These are phyloP conservation scores for Diutina sp. DNA, from an alignment of 1,139 yeast genomes.

Conservation along the genomic window DNA sequence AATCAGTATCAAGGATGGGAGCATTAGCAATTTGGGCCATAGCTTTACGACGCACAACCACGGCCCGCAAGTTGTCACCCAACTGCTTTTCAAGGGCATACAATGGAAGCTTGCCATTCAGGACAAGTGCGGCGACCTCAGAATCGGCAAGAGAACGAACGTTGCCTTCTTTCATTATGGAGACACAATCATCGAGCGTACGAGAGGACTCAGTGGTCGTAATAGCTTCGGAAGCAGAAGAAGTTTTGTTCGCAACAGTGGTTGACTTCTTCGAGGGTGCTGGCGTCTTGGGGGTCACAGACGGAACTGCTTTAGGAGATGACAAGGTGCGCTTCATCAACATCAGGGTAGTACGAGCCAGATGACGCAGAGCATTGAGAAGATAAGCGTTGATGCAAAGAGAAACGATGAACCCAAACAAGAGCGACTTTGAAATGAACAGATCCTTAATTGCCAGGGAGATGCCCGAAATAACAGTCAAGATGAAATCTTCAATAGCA, in stretches of 20 bases:
- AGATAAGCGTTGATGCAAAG: conserved; percentile 75
- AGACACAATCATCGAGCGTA: conserved; percentile 54
- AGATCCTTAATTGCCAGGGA: conserved; percentile 75
- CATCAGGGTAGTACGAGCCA: conserved; percentile 29
- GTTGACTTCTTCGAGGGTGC: conserved; percentile 3
- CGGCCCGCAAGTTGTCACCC: conserved; percentile 83
- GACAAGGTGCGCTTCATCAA: conserved; percentile 13
- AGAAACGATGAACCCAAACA: conserved; percentile 64
- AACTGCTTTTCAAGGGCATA: conserved; percentile 91
- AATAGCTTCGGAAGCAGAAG: not conserved
- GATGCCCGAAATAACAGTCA: conserved; percentile 40
- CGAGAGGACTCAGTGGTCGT: not conserved
- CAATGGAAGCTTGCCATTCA: conserved; percentile 71
- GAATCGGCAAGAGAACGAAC: conserved; percentile 54
- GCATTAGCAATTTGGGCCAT: conserved; percentile 76
- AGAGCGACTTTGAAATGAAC: conserved; percentile 63
- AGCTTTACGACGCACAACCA: conserved; percentile 80
- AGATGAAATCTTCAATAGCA: conserved; percentile 51
- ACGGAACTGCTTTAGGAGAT: conserved; percentile 1
- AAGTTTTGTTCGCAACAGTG: not conserved
- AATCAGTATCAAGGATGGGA: conserved; percentile 59
- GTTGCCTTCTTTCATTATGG: conserved; percentile 58
- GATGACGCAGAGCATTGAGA: conserved; percentile 62
- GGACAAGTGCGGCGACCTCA: conserved; percentile 62
- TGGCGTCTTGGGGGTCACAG: conserved; percentile 7